These are phyloP conservation scores for Spizellomyces sp. DNA, from an alignment of 192 early-diverging fungal species.

Conservation along the genomic window DNA sequence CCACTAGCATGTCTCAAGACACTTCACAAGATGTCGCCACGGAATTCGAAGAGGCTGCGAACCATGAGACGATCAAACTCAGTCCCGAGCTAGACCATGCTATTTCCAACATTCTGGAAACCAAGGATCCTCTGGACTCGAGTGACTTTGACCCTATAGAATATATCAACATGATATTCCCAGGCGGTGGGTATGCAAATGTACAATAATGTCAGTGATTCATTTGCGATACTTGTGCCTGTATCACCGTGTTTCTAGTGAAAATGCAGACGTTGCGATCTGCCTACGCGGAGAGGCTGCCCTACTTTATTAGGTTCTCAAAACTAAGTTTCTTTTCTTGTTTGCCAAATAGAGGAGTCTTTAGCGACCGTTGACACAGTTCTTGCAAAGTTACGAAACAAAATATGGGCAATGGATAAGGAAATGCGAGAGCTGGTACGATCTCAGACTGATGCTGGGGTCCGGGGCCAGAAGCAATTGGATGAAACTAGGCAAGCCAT, in stretches of 20 bases:
- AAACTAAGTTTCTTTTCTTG: neutral
- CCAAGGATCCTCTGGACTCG: constrained; percentile 67
- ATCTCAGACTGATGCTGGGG: constrained; percentile 64
- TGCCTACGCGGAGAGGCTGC: too few species aligned
- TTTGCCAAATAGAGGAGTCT: constrained; percentile 56
- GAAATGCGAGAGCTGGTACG: constrained; percentile 75
- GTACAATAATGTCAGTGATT: neutral
- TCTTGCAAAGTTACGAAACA: constrained; percentile 57
- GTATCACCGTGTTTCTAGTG: neutral
- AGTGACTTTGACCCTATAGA: constrained; percentile 71
- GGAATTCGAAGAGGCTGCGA: constrained; percentile 6
- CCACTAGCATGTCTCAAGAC: too few species aligned
- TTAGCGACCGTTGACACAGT: constrained; percentile 67
- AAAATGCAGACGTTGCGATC: neutral
- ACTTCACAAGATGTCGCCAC: too few species aligned
- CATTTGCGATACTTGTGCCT: neutral
- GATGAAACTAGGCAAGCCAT: constrained; percentile 76
- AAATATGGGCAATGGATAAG: constrained; percentile 60
- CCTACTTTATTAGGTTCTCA: too few species aligned
- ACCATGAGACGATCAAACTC: constrained; percentile 20
- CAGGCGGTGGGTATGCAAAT: constrained; percentile 20
- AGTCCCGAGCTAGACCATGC: constrained; percentile 57
- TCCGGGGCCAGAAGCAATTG: constrained; percentile 64
- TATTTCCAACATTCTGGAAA: constrained; percentile 56
- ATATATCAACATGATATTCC: constrained; percentile 82